phyloP scores from a whole-genome alignment of 1,284 basidiomycete species.

The Paramarasmius palmivorus region DNA sequence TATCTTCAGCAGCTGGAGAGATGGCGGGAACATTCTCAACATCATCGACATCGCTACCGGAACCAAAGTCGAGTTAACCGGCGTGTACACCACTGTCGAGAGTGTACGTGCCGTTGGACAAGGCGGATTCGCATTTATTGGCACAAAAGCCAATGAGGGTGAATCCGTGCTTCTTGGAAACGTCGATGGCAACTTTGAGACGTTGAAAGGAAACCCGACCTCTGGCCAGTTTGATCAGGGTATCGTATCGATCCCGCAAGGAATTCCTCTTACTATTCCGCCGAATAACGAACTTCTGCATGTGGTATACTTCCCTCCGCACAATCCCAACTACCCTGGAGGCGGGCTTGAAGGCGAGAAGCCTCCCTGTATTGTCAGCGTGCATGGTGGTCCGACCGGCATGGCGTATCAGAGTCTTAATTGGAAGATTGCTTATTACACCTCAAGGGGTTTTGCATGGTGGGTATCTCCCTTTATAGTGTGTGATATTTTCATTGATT shows the following conservation, averaged over 20 bases:
- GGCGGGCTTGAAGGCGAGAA: constrained; percentile 46
- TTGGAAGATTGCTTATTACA: constrained; percentile 63
- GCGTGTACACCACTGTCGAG: constrained; percentile 47
- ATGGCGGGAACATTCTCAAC: constrained; percentile 53
- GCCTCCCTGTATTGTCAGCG: constrained; percentile 63
- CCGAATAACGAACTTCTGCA: constrained; percentile 45
- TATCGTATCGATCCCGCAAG: constrained; percentile 45
- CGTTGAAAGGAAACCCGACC: constrained; percentile 27
- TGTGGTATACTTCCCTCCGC: constrained; percentile 62
- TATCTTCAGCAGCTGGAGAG: constrained; percentile 47
- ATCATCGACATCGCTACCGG: constrained; percentile 40
- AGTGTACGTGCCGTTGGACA: constrained; percentile 36
- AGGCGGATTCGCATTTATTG: too few species aligned
- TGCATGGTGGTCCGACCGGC: constrained; percentile 70
- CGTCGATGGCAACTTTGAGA: too few species aligned
- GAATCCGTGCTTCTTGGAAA: too few species aligned
- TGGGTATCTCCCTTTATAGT: constrained; percentile 24
- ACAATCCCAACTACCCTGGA: constrained; percentile 55
- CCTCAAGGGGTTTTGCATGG: constrained; percentile 68
- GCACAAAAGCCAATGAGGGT: too few species aligned
- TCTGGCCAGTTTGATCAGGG: constrained; percentile 23
- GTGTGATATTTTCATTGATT: background rate
- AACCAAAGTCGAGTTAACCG: constrained; percentile 33
- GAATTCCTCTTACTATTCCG: constrained; percentile 41
- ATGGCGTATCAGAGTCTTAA: constrained; percentile 42